Conservation (phyloP, 164 flowering plant species). For the Stephania cephalantha region DNA sequence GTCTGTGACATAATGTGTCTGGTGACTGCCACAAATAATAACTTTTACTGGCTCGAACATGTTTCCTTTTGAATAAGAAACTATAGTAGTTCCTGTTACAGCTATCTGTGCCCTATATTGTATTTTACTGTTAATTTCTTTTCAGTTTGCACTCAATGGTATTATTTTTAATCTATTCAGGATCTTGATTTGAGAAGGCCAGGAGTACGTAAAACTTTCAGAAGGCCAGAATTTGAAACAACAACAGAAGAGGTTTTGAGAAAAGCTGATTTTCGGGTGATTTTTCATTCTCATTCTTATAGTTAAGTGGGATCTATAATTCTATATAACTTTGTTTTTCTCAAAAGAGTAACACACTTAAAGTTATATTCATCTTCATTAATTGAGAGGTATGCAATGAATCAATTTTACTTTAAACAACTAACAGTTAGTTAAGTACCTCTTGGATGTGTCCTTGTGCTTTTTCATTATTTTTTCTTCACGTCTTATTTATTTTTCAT, state of each 20-base stretch:
- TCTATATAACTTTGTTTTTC: neutral
- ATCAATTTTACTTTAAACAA: too few relatives aligned
- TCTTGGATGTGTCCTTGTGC: too few relatives aligned
- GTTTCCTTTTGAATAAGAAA: neutral
- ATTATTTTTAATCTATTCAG: constrained; percentile 26
- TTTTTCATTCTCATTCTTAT: neutral
- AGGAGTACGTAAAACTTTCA: constrained; percentile 29
- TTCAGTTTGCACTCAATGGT: neutral
- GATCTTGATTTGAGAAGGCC: constrained; percentile 73
- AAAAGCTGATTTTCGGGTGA: constrained; percentile 89
- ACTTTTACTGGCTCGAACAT: neutral
- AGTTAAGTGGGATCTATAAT: neutral
- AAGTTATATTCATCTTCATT: too few relatives aligned
- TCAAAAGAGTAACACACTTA: neutral
- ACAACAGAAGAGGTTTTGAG: constrained; percentile 68
- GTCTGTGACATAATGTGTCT: neutral
- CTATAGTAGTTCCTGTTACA: neutral
- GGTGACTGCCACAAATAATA: neutral
- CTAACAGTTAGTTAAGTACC: too few relatives aligned
- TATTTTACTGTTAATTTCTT: neutral
- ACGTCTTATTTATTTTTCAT: neutral
- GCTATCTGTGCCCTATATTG: neutral
- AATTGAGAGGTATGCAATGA: too few relatives aligned
- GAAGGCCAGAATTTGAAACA: constrained; percentile 40
- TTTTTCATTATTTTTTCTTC: too few relatives aligned